Evolutionary conservation across 83 land plant species (phyloP).

Genomic region (Diphasiastrum complanatum): DNA sequence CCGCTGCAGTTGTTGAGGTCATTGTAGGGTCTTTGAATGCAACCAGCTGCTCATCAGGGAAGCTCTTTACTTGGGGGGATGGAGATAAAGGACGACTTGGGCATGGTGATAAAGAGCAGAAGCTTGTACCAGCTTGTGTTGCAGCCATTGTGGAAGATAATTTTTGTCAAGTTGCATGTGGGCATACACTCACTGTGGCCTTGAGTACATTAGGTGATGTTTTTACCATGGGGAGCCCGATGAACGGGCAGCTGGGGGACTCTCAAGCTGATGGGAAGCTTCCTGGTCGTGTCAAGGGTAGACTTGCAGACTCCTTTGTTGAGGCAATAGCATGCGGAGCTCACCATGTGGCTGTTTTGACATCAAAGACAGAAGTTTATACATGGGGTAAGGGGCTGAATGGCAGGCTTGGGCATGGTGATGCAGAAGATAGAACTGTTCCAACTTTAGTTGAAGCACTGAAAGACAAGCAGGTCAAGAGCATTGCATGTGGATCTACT

Average conservation of each 20-base stretch:
- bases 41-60: slow-evolving; percentile 47
- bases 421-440: slow-evolving; percentile 38
- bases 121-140: slow-evolving; percentile 71
- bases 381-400: slow-evolving; percentile 93
- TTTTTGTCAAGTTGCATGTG: slow-evolving; percentile 85
- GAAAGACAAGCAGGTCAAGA: slow-evolving; percentile 75
- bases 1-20: slow-evolving; percentile 84
- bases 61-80: slow-evolving; percentile 96
- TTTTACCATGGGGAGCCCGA: slow-evolving; percentile 64
- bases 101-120: slow-evolving; percentile 79
- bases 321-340: slow-evolving; percentile 84
- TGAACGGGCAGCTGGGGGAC: slow-evolving; percentile 61
- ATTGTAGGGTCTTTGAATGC: slow-evolving; percentile 41
- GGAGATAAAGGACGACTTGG: slow-evolving; percentile 85
- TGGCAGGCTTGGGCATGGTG: slow-evolving; percentile 83
- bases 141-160: slow-evolving; percentile 48
- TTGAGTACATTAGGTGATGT: slow-evolving; percentile 61
- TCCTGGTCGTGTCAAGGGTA: slow-evolving; percentile 53
- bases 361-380: slow-evolving; percentile 64
- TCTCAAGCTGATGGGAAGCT: slow-evolving; percentile 52
- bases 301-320: slow-evolving; percentile 41
- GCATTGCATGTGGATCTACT: slow-evolving; percentile 67
- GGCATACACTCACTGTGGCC: slow-evolving; percentile 66
- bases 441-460: slow-evolving; percentile 68
- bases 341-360: slow-evolving; percentile 75